phyloP scores from a whole-genome alignment of 805 yeast species.

The Kluyveromyces nonfermentans region DNA sequence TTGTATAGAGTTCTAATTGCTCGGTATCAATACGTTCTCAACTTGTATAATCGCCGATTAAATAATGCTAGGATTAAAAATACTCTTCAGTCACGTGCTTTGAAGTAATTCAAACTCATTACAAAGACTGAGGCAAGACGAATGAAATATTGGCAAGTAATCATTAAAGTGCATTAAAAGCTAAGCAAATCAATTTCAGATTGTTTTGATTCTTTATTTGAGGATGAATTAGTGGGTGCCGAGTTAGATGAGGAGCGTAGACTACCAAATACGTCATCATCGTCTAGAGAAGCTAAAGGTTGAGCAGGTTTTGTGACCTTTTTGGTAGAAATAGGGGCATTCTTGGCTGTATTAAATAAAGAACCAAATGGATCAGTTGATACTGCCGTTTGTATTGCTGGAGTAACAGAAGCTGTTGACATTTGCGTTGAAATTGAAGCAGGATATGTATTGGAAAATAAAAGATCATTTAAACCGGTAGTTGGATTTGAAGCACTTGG shows the following conservation, averaged over 20 bases:
- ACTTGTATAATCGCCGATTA: not conserved
- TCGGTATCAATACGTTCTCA: too few relatives aligned
- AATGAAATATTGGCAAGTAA: not conserved
- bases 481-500: slow-evolving; percentile 31
- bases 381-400: slow-evolving; percentile 33
- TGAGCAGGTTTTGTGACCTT: not conserved
- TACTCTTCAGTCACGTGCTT: not conserved
- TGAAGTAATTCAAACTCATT: too few relatives aligned
- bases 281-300: slow-evolving; percentile 8
- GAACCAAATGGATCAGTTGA: slow-evolving; percentile 65
- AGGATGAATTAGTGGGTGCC: not conserved
- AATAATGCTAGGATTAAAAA: not conserved
- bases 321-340: slow-evolving; percentile 13
- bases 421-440: slow-evolving; percentile 2
- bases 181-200: slow-evolving; percentile 26
- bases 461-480: slow-evolving; percentile 24
- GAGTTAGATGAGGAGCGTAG: not conserved
- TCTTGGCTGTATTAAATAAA: slow-evolving; percentile 56
- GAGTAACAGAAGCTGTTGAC: slow-evolving; percentile 18
- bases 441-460: slow-evolving; percentile 8
- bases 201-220: slow-evolving; percentile 4
- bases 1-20: too few relatives aligned
- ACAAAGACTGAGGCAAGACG: not conserved
- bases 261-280: slow-evolving; percentile 29
- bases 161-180: slow-evolving; percentile 10